Conservation (phyloP, 306 rosid species). For the Inga leiocalycina region DNA sequence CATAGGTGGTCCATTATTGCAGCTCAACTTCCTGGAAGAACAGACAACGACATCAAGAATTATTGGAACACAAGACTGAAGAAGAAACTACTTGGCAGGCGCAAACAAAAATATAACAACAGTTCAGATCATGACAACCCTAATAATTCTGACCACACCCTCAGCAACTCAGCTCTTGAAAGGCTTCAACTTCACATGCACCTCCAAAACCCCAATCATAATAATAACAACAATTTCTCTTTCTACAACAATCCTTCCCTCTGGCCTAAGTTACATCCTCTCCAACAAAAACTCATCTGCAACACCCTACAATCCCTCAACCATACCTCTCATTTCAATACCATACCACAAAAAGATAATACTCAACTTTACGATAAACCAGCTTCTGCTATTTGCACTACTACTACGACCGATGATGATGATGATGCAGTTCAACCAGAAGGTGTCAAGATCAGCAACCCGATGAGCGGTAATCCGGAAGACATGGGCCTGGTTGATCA, state of each 20-base stretch:
- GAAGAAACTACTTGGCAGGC: slow-evolving; percentile 88
- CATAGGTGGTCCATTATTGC: slow-evolving; percentile 98
- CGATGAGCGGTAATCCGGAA: slow-evolving; percentile 33
- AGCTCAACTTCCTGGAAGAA: slow-evolving; percentile 98
- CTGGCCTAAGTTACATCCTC: slow-evolving; percentile 91
- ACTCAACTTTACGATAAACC: slow-evolving; percentile 27
- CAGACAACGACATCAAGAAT: slow-evolving; percentile 95
- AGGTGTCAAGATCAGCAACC: slow-evolving; percentile 21
- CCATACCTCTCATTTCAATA: slow-evolving; percentile 38
- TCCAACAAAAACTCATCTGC: slow-evolving; percentile 71
- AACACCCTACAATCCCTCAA: slow-evolving; percentile 49
- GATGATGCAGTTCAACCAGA: slow-evolving; percentile 31
- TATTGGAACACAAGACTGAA: slow-evolving; percentile 97
- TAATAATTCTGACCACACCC: slow-evolving; percentile 37
- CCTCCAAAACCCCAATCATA: slow-evolving; percentile 65
- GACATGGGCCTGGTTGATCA: slow-evolving; percentile 30
- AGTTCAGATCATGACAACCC: background rate
- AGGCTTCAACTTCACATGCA: slow-evolving; percentile 98
- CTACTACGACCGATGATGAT: too few species aligned
- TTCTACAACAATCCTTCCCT: slow-evolving; percentile 63
- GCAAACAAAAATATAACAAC: slow-evolving; percentile 44
- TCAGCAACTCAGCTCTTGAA: slow-evolving; percentile 86
- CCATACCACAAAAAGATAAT: slow-evolving; percentile 28
- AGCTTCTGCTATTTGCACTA: background rate
- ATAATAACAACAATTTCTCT: slow-evolving; percentile 23